phyloP scores from a whole-genome alignment of 495 filamentous ascomycete species.

The Pseudotulostoma volvatum region DNA sequence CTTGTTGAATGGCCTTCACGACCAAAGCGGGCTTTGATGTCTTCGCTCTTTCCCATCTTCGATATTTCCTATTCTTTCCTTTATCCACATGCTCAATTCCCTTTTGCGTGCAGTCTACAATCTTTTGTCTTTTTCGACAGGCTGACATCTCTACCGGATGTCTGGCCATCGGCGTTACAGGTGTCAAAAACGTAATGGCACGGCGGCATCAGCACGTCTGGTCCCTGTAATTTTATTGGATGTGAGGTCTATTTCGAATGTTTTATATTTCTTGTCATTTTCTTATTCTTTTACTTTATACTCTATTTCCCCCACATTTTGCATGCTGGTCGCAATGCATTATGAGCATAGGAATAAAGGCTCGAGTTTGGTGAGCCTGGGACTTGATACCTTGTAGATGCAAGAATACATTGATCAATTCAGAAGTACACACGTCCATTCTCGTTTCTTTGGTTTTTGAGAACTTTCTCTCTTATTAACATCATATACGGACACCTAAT shows the following conservation, averaged over 20 bases:
- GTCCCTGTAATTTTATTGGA: constrained; percentile 20
- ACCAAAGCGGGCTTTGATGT: constrained; percentile 36
- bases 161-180: constrained; percentile 12
- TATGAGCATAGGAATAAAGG: constrained; percentile 2
- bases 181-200: constrained; percentile 12
- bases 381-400: not conserved
- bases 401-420: not conserved
- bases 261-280: constrained; percentile 9
- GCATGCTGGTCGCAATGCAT: constrained; percentile 3
- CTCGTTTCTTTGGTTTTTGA: no score
- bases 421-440: not conserved
- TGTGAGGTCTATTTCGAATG: constrained; percentile 3
- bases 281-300: constrained; percentile 1
- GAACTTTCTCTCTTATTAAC: no score
- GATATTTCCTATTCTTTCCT: constrained; percentile 3
- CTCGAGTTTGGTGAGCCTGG: not conserved
- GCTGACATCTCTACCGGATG: constrained; percentile 6
- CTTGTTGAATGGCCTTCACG: constrained; percentile 19
- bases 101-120: constrained; percentile 3
- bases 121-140: constrained; percentile 1
- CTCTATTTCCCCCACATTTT: not conserved
- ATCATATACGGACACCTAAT: no score
- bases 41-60: constrained; percentile 2
- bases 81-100: constrained; percentile 8
- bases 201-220: constrained; percentile 3